Evolutionary conservation across 345 rosid species (phyloP), one percentile per base, ranked within the genome.

Genomic region (Gossypioides kirkii): DNA sequence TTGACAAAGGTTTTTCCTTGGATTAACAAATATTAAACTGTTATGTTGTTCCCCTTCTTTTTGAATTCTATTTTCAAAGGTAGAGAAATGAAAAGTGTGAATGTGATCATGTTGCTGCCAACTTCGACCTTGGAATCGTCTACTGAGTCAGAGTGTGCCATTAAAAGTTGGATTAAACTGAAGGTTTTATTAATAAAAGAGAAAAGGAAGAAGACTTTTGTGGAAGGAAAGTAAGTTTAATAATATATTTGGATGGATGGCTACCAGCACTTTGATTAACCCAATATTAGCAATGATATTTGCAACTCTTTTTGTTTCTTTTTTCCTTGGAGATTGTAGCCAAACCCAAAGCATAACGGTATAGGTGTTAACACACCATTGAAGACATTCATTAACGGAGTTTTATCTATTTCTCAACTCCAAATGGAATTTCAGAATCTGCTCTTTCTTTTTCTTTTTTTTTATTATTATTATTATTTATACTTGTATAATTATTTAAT

Each of bases 1-100:
- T 12, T 46, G 14, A 46, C 42, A 16, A 49, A 68, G 58, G 72
- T 69, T 26, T 26, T 67, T 67, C 71, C 41, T 46, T 67, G 71
- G 55, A 67, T 67, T 46, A 67, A 46, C 71, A 46, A 67, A 4
- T 14, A 32, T 32, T 32, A 11, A 13, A 38, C 23, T 46, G 18
- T 45, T 6, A 46, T 67, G 2, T 45, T 66, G 4, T 41, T 43
- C 46, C 14, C 46, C 2, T 62, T 62, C 23, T 38, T 46, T 1
- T 5, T 32, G 38, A 32, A 32, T 49, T 62, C 67, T 36, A n/a
- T 46, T 61, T 32, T 7, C 41, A 60, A 11, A 16, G 11, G 25
- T 8, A 53, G 58, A 46, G 12, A 46, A 46, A 46, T 12, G 12
- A 32, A 32, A 32, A 32, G 38, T 5, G 38, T 32, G 38, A 32